Base-by-base conservation (phyloP, 2,329 filamentous ascomycete genomes). In the Cercospora sp. region DNA sequence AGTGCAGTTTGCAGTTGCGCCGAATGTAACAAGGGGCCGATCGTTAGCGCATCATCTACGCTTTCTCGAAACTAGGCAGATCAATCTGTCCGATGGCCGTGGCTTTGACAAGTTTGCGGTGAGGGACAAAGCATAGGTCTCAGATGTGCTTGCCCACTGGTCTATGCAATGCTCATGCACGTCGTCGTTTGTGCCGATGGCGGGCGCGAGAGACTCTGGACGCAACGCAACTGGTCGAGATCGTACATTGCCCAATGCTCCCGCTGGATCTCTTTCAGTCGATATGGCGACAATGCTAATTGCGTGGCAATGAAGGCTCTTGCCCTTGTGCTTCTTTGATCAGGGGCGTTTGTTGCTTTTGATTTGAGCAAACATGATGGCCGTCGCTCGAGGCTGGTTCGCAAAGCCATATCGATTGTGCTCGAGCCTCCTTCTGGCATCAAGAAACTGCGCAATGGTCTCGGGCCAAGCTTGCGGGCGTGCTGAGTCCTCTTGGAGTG, bases 121-220 rank as follows among this genome's bases (percentile, higher is more conserved):
- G 73, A 72, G 69, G 66, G 64, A 75, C 73, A 75, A 74, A 73
- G 73, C 72, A 68, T 65, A 59, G 69, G 66, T 70, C 67, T 72
- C 66, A 67, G 65, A 71, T 67, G 65, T 63, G 66, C 66, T 70
- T 70, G 66, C 45, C 63, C 66, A 60, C 57, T 63, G 60, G 51
- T 64, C 63, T 64, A 62, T 64, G 67, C 66, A 65, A 51, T 62
- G 63, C 60, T 30, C 63, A 70, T 66, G 66, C 68, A 68, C 20
- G 62, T 42, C 68, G 55, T 67, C 68, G 68, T 70, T 70, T 70
- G 68, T 65, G 60, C 64, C 62, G 66, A 65, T 62, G 55, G 64
- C 66, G 42, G 60, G 48, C 48, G 13, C 48, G 55, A 36, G 63
- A 65, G 28, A 45, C 30, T 33, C 64, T 48, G 53, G 42, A 51